These are phyloP conservation scores for Lactifluus rugatus DNA, from an alignment of 768 basidiomycete genomes.

Conservation along the genomic window DNA sequence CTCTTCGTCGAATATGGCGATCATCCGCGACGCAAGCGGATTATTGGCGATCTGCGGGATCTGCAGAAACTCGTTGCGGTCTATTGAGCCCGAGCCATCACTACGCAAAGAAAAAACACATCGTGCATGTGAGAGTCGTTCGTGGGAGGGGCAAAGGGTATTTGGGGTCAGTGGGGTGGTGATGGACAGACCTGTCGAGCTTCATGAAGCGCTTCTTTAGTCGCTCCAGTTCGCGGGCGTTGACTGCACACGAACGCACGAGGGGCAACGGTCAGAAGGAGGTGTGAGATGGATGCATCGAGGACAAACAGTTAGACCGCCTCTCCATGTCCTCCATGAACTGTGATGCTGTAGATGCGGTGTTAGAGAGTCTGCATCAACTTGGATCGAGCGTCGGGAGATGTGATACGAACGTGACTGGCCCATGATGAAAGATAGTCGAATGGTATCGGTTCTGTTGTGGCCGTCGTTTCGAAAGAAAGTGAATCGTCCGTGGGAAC, in stretches of 20 bases:
- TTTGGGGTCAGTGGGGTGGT: background rate
- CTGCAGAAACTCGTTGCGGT: slow-evolving; percentile 96
- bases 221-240: slow-evolving; percentile 84
- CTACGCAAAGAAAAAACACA: slow-evolving; percentile 30
- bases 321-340: slow-evolving; percentile 98
- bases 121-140: background rate
- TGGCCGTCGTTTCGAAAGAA: too few species aligned
- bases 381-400: background rate
- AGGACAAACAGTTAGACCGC: slow-evolving; percentile 86
- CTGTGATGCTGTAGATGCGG: slow-evolving; percentile 55
- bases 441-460: too few species aligned
- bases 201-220: slow-evolving; percentile 99
- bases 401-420: slow-evolving; percentile 58
- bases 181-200: slow-evolving; percentile 66
- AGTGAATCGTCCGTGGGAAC: background rate
- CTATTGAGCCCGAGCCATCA: slow-evolving; percentile 95
- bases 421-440: slow-evolving; percentile 44
- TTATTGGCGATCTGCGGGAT: slow-evolving; percentile 99
- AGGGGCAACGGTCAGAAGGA: background rate
- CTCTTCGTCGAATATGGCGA: slow-evolving; percentile 99
- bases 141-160: background rate
- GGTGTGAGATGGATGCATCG: background rate
- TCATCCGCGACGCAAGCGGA: slow-evolving; percentile 93
- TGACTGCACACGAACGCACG: slow-evolving; percentile 49
- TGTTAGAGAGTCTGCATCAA: background rate